These are phyloP conservation scores for Fusarium nisikadoi DNA, from an alignment of 2,329 filamentous ascomycete species.

Conservation along the genomic window DNA sequence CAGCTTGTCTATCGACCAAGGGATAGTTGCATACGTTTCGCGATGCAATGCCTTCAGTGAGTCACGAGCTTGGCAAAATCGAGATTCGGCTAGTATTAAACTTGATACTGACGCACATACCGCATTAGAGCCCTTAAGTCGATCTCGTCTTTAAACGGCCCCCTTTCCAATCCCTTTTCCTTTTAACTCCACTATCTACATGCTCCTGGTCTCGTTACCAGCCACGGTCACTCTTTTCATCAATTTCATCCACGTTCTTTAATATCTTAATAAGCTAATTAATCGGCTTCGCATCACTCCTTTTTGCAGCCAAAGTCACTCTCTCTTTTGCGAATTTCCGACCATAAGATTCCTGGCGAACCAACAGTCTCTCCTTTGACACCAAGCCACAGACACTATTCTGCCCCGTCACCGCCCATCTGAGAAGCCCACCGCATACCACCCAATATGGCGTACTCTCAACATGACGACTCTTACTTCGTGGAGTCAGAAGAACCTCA, in stretches of 20 bases:
- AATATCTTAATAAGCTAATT: slow-evolving; percentile 67
- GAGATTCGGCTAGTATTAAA: slow-evolving; percentile 39
- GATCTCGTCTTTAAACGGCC: slow-evolving; percentile 59
- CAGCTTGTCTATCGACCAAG: slow-evolving; percentile 46
- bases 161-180: slow-evolving; percentile 57
- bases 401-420: slow-evolving; percentile 29
- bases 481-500: slow-evolving; percentile 65
- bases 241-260: slow-evolving; percentile 65
- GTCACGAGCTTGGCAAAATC: slow-evolving; percentile 33
- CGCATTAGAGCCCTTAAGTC: slow-evolving; percentile 56
- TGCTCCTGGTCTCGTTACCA: slow-evolving; percentile 58
- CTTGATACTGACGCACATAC: slow-evolving; percentile 47
- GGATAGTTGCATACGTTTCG: slow-evolving; percentile 30
- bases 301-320: slow-evolving; percentile 36
- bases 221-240: slow-evolving; percentile 69
- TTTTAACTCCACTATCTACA: slow-evolving; percentile 51
- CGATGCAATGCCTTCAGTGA: neutral
- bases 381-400: slow-evolving; percentile 39
- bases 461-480: slow-evolving; percentile 61
- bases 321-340: slow-evolving; percentile 56
- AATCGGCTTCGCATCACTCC: slow-evolving; percentile 53
- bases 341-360: slow-evolving; percentile 65
- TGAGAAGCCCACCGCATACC: slow-evolving; percentile 16
- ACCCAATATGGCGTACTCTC: slow-evolving; percentile 60
- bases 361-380: slow-evolving; percentile 59